Conservation (phyloP, 441 rosid species). For the Corymbia calophylla region DNA sequence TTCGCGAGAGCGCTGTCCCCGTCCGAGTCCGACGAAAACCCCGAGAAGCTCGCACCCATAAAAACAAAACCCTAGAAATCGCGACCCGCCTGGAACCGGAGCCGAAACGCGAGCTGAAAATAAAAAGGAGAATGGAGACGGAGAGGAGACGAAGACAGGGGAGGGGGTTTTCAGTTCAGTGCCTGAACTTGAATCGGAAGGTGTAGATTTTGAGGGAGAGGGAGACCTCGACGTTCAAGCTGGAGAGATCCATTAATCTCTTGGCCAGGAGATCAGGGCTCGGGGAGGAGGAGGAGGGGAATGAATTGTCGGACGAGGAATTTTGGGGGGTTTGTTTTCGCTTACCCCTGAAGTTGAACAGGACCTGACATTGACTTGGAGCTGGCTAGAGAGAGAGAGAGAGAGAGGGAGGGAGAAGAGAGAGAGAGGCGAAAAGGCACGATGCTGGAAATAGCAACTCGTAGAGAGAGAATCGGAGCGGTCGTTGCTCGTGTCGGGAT, state of each 20-base stretch:
- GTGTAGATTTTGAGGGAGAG: slow-evolving; percentile 5
- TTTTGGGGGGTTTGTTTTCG: neutral
- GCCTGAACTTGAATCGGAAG: slow-evolving; percentile 11
- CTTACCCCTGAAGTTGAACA: neutral
- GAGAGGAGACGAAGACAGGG: neutral
- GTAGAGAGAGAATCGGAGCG: neutral
- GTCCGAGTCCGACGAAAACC: neutral
- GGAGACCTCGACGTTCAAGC: neutral
- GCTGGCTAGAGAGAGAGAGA: neutral
- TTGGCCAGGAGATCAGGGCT: neutral
- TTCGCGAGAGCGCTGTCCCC: slow-evolving; percentile 19
- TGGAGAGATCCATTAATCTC: neutral
- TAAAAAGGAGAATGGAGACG: neutral
- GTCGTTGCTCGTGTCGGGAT: neutral
- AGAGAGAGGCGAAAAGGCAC: neutral
- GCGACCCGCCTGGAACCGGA: neutral
- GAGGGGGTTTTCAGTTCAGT: neutral
- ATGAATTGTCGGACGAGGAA: neutral
- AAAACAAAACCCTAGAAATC: neutral
- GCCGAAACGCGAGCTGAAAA: neutral
- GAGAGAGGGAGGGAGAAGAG: neutral
- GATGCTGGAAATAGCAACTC: neutral
- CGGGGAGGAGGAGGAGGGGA: neutral
- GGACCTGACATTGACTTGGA: neutral
- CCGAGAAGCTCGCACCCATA: slow-evolving; percentile 61